Conservation (phyloP, 2,329 filamentous ascomycete genomes). For the Scedosporium apiospermum region DNA sequence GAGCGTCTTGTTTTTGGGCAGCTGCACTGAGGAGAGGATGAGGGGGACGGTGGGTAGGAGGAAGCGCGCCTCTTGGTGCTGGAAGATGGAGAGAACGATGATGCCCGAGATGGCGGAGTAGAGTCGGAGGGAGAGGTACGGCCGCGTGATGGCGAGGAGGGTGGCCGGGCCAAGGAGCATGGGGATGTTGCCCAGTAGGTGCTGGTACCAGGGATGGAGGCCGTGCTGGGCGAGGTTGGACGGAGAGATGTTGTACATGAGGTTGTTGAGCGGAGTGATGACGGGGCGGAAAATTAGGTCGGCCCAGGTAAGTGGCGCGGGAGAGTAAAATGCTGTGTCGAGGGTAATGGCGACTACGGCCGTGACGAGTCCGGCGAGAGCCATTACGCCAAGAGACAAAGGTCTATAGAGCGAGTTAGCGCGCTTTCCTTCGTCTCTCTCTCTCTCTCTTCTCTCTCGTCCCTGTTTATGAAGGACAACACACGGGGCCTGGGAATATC, state of each 20-base stretch:
- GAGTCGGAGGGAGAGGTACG: conserved; percentile 51
- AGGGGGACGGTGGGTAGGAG: conserved; percentile 66
- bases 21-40: conserved; percentile 61
- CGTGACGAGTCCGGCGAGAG: conserved; percentile 57
- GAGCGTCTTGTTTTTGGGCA: conserved; percentile 46
- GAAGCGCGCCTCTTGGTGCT: conserved; percentile 74
- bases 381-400: conserved; percentile 51
- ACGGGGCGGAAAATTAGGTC: conserved; percentile 56
- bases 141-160: conserved; percentile 47
- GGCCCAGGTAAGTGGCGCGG: conserved; percentile 52
- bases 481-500: no score
- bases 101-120: conserved; percentile 68
- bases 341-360: conserved; percentile 64
- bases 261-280: conserved; percentile 70
- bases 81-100: conserved; percentile 61
- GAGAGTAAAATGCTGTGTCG: conserved; percentile 77
- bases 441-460: background rate
- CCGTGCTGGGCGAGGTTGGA: conserved; percentile 67
- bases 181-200: conserved; percentile 61
- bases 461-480: background rate
- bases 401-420: conserved; percentile 31
- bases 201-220: conserved; percentile 70
- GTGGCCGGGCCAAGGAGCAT: conserved; percentile 63
- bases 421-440: background rate
- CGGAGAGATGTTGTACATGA: conserved; percentile 62